phyloP scores from a whole-genome alignment of 176 grass and related monocot genomes.

The Paspalum notatum region DNA sequence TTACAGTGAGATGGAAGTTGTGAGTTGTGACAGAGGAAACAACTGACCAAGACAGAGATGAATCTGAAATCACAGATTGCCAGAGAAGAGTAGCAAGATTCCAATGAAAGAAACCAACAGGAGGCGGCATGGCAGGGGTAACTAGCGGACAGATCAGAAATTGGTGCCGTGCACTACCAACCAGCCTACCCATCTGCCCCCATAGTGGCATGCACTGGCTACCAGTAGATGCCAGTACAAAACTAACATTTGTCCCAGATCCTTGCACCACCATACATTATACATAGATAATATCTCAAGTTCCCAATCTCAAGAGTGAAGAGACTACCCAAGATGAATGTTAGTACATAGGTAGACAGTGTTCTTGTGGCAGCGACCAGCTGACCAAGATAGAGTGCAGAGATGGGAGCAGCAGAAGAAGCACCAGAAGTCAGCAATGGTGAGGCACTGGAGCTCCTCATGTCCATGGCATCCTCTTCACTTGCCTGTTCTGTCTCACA shows the following conservation, averaged over 20 bases:
- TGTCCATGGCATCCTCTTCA: conserved; percentile 61
- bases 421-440: conserved; percentile 9
- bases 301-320: conserved; percentile 28
- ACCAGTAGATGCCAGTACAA: conserved; percentile 41
- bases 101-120: conserved; percentile 55
- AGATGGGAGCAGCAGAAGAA: conserved; percentile 54
- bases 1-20: background rate
- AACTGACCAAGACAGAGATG: conserved; percentile 21
- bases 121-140: conserved; percentile 34
- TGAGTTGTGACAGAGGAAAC: background rate
- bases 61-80: background rate
- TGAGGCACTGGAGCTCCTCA: conserved; percentile 46
- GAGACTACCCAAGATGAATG: conserved; percentile 29
- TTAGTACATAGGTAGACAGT: conserved; percentile 18
- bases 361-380: background rate
- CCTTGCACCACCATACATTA: conserved; percentile 12
- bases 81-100: conserved; percentile 39
- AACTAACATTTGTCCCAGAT: conserved; percentile 29
- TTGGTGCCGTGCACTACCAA: conserved; percentile 42
- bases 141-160: conserved; percentile 52
- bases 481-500: conserved; percentile 44
- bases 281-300: conserved; percentile 24
- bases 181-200: conserved; percentile 44
- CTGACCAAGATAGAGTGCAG: background rate
- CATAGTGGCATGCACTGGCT: conserved; percentile 9